Percentiles rank a stretch among this genome's conserved stretches.
phyloP scores from a whole-genome alignment of 2,329 filamentous ascomycete genomes.

The Epichloe brachyelytri region DNA sequence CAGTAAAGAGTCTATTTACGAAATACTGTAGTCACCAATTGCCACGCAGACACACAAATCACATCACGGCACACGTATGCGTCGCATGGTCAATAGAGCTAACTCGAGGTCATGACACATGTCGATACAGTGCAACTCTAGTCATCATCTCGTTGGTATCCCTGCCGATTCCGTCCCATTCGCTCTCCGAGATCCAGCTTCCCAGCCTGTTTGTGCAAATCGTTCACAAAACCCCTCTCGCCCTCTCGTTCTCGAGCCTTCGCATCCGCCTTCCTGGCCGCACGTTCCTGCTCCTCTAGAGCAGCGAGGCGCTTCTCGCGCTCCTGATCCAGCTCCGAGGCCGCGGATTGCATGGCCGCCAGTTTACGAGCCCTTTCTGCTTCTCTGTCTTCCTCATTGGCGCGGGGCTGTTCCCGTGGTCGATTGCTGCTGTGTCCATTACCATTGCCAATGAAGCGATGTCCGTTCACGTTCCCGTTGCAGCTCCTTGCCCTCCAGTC shows the following conservation, averaged over 20 bases:
- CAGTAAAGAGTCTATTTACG: no score
- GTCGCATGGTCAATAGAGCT: no score
- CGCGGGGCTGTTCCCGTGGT: neutral
- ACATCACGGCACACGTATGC: no score
- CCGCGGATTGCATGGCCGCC: slow-evolving; percentile 61
- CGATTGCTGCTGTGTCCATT: slow-evolving; percentile 7
- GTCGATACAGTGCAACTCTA: slow-evolving; percentile 6
- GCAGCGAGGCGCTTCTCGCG: slow-evolving; percentile 55
- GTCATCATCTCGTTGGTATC: slow-evolving; percentile 33
- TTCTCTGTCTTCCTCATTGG: slow-evolving; percentile 21
- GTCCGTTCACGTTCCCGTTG: neutral
- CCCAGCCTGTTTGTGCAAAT: slow-evolving; percentile 46
- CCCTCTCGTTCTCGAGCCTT: slow-evolving; percentile 48
- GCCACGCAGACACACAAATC: no score
- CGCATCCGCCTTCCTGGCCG: slow-evolving; percentile 54
- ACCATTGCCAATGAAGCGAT: neutral
- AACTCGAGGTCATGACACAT: neutral
- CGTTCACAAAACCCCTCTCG: slow-evolving; percentile 51
- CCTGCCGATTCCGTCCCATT: slow-evolving; percentile 34
- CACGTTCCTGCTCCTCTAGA: slow-evolving; percentile 51
- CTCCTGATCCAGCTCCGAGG: slow-evolving; percentile 55
- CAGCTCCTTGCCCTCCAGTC: neutral
- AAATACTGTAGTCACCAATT: no score
- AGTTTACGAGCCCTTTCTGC: slow-evolving; percentile 54
- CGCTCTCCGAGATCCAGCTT: slow-evolving; percentile 38